Percentiles rank a stretch among this genome's conserved stretches.
phyloP scores from a whole-genome alignment of 495 filamentous ascomycete species.

The Pyronema domesticum region DNA sequence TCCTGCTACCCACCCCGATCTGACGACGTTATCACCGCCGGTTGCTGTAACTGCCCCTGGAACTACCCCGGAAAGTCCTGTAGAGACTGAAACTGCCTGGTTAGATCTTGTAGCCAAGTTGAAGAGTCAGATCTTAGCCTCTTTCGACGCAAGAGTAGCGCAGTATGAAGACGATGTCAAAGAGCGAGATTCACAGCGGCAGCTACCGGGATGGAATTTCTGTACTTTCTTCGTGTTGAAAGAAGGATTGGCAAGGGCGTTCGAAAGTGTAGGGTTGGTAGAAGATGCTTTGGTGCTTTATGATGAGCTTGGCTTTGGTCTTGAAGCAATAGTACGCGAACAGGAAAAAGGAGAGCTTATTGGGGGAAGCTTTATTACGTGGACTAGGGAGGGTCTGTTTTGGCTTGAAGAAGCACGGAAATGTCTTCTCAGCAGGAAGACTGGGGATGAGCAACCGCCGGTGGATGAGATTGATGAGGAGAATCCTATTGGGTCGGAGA shows the following conservation, averaged over 20 bases:
- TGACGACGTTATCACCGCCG: conserved; percentile 20
- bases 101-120: conserved; percentile 71
- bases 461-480: conserved; percentile 27
- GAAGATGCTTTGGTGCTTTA: conserved; percentile 88
- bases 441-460: conserved; percentile 4
- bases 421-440: conserved; percentile 9
- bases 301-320: conserved; percentile 72
- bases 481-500: conserved; percentile 51
- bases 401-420: conserved; percentile 24
- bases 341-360: conserved; percentile 32
- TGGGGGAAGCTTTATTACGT: conserved; percentile 20
- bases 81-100: conserved; percentile 57
- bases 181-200: conserved; percentile 77
- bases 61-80: conserved; percentile 38
- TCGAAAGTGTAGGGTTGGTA: conserved; percentile 88
- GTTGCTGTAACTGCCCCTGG: conserved; percentile 22
- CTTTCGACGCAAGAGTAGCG: conserved; percentile 75
- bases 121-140: conserved; percentile 68
- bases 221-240: conserved; percentile 97
- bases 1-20: conserved; percentile 28
- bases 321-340: conserved; percentile 66
- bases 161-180: conserved; percentile 96
- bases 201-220: conserved; percentile 92
- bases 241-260: conserved; percentile 79
- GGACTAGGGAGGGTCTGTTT: conserved; percentile 24